These are phyloP conservation scores for Eucalyptus curtisii DNA, from an alignment of 345 rosid genomes.

Conservation along the genomic window DNA sequence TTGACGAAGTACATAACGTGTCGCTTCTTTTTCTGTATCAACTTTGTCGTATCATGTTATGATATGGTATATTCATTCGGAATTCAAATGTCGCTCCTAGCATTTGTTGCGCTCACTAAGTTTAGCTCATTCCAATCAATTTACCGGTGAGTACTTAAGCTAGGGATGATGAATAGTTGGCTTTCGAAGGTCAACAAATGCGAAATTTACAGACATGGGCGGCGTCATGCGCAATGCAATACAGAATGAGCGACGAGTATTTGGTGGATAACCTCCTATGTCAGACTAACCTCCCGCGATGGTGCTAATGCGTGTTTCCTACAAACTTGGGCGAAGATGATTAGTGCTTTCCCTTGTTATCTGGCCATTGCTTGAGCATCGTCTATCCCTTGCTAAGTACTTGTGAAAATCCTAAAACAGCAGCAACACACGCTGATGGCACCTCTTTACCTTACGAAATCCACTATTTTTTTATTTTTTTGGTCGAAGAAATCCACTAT, in stretches of 20 bases:
- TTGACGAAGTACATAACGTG: not conserved
- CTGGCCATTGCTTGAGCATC: not conserved
- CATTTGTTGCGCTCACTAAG: not conserved
- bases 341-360: not conserved
- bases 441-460: not conserved
- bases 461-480: not conserved
- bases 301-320: rapidly evolving
- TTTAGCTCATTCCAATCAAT: not conserved
- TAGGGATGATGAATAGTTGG: not conserved
- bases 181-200: not conserved
- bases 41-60: not conserved
- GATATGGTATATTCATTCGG: not conserved
- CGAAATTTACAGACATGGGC: not conserved
- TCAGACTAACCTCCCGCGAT: not conserved
- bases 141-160: not conserved
- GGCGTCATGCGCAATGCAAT: not conserved
- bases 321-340: not conserved
- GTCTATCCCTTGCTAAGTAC: not conserved
- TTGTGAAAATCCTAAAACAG: not conserved
- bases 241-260: not conserved
- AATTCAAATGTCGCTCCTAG: not conserved
- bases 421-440: not conserved
- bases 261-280: not conserved
- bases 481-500: not conserved
- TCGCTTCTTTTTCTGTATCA: not conserved